These are phyloP conservation scores for Arabidopsis thaliana DNA, from an alignment of 345 rosid genomes.

Conservation along the genomic window DNA sequence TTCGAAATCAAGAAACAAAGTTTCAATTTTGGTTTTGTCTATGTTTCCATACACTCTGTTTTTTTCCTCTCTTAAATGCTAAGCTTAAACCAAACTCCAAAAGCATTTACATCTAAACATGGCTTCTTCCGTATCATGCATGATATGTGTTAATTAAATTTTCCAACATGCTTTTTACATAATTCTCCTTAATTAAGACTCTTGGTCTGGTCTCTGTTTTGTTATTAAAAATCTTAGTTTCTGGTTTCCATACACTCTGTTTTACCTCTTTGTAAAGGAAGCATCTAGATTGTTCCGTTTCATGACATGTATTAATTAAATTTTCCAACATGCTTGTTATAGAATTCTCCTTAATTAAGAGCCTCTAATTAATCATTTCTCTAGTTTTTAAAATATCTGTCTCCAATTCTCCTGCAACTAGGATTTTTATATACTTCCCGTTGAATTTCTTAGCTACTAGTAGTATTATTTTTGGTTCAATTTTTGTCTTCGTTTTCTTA, in stretches of 20 bases:
- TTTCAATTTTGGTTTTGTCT: background rate
- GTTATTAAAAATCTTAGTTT: too few relatives aligned
- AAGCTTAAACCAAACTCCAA: background rate
- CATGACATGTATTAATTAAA: conserved; percentile 11
- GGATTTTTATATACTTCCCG: conserved; percentile 44
- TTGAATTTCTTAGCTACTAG: conserved; percentile 41
- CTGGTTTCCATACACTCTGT: too few relatives aligned
- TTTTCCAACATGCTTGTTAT: conserved; percentile 27
- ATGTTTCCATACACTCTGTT: conserved; percentile 38
- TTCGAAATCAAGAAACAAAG: background rate
- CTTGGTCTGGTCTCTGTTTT: too few relatives aligned
- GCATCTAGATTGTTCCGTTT: conserved; percentile 44
- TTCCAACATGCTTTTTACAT: conserved; percentile 16
- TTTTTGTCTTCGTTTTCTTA: conserved; percentile 28
- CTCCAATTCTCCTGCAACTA: conserved; percentile 59
- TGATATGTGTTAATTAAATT: conserved; percentile 22
- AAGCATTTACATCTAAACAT: conserved; percentile 35
- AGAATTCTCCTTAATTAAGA: conserved; percentile 19
- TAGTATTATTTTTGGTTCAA: conserved; percentile 34
- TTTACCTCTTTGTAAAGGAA: conserved; percentile 30
- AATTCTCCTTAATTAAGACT: conserved; percentile 12
- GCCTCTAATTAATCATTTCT: conserved; percentile 13
- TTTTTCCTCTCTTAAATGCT: conserved; percentile 44
- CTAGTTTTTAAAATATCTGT: conserved; percentile 29
- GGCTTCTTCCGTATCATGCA: conserved; percentile 34